These are phyloP conservation scores for Ophiostoma triangulosporum DNA, from an alignment of 2,329 filamentous ascomycete genomes.

Conservation along the genomic window DNA sequence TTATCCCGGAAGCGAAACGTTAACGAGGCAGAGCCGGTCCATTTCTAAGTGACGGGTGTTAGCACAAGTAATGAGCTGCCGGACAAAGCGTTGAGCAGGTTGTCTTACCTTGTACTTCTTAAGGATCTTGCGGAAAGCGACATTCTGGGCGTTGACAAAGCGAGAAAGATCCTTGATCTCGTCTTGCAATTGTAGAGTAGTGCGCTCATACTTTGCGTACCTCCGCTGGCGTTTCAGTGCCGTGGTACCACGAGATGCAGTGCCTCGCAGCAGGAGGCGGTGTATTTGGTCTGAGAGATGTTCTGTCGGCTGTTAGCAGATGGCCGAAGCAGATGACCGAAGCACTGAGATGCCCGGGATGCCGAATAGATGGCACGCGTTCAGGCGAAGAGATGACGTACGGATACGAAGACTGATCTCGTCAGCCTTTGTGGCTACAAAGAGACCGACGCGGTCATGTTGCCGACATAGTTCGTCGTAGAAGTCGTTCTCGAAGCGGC, in stretches of 20 bases:
- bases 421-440: slow-evolving; percentile 66
- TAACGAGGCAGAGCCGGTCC: slow-evolving; percentile 60
- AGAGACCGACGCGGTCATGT: slow-evolving; percentile 64
- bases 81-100: neutral
- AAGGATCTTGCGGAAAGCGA: slow-evolving; percentile 68
- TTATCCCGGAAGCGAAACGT: slow-evolving; percentile 52
- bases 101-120: slow-evolving; percentile 58
- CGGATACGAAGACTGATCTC: slow-evolving; percentile 60
- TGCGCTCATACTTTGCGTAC: slow-evolving; percentile 39
- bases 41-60: slow-evolving; percentile 45
- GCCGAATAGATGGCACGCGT: too few species aligned
- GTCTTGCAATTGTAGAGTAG: slow-evolving; percentile 46
- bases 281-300: slow-evolving; percentile 35
- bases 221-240: slow-evolving; percentile 36
- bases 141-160: slow-evolving; percentile 59
- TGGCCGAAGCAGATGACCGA: neutral
- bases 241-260: slow-evolving; percentile 21
- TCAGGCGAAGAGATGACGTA: slow-evolving; percentile 25
- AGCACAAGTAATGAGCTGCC: neutral
- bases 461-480: slow-evolving; percentile 58
- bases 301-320: slow-evolving; percentile 21
- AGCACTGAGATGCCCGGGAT: too few species aligned
- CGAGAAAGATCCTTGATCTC: slow-evolving; percentile 58
- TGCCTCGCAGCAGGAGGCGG: slow-evolving; percentile 32
- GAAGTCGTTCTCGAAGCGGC: slow-evolving; percentile 57